Evolutionary conservation across 2,329 filamentous ascomycete species (phyloP).

Genomic region (Didymosphaeria variabile): DNA sequence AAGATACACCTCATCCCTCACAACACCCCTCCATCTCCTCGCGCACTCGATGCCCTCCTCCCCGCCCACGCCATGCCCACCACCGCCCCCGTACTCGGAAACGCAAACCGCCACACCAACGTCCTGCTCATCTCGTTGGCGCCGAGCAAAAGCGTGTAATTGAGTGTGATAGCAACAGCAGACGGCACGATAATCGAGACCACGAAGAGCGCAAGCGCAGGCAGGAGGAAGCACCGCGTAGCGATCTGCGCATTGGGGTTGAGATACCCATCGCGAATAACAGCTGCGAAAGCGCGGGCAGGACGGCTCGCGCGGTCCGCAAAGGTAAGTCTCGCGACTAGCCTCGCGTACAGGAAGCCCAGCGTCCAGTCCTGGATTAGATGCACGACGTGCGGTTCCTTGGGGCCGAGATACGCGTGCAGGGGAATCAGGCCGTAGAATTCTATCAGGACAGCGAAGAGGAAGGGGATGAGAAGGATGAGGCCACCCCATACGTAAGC

Average conservation of each 20-base stretch:
- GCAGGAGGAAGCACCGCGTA: slow-evolving; percentile 87
- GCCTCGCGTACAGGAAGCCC: slow-evolving; percentile 87
- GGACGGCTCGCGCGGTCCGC: slow-evolving; percentile 75
- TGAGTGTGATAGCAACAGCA: slow-evolving; percentile 62
- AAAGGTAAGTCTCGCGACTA: slow-evolving; percentile 74
- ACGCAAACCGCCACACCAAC: slow-evolving; percentile 72
- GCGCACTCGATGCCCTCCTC: slow-evolving; percentile 65
- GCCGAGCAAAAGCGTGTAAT: slow-evolving; percentile 51
- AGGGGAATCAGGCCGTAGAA: slow-evolving; percentile 88
- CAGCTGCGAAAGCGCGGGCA: slow-evolving; percentile 76
- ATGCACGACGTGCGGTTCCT: slow-evolving; percentile 74
- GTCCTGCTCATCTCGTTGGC: slow-evolving; percentile 60
- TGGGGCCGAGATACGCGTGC: slow-evolving; percentile 71
- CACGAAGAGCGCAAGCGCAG: slow-evolving; percentile 69
- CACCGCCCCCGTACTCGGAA: slow-evolving; percentile 68
- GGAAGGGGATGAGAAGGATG: slow-evolving; percentile 79
- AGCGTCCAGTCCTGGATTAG: slow-evolving; percentile 95
- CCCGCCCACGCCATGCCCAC: slow-evolving; percentile 61
- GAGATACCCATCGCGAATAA: slow-evolving; percentile 75
- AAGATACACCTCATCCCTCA: slow-evolving; percentile 94
- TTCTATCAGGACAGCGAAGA: slow-evolving; percentile 83
- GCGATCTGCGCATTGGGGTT: slow-evolving; percentile 81
- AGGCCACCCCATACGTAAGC: slow-evolving; percentile 80
- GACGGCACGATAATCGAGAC: slow-evolving; percentile 73
- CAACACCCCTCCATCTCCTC: slow-evolving; percentile 78